phyloP scores from a whole-genome alignment of 1,139 yeast genomes.

The Lizanozyma gosingica region DNA sequence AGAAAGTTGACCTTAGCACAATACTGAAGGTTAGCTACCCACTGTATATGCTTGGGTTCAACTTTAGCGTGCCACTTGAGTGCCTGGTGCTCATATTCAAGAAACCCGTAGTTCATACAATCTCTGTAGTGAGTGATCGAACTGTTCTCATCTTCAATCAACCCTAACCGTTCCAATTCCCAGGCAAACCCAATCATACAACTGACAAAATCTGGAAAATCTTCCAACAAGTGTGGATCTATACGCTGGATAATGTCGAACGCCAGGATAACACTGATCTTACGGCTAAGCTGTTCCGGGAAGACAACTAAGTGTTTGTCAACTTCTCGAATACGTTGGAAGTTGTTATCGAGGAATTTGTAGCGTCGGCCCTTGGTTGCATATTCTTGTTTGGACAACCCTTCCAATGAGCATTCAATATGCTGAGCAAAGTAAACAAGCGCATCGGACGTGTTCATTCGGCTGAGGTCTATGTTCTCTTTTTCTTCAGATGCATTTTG shows the following conservation, averaged over 20 bases:
- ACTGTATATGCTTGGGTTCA: constrained; percentile 23
- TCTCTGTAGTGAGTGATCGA: constrained; percentile 31
- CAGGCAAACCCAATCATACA: constrained; percentile 43
- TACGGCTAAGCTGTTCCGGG: constrained; percentile 23
- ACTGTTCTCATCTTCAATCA: constrained; percentile 43
- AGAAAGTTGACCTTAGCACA: constrained; percentile 45
- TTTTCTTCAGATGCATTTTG: too few relatives aligned
- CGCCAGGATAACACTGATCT: constrained; percentile 31
- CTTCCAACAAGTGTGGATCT: constrained; percentile 25
- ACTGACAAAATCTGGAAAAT: constrained; percentile 37
- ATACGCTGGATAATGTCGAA: constrained; percentile 33
- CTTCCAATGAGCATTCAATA: background rate
- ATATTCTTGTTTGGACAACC: constrained; percentile 18
- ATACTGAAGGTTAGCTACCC: constrained; percentile 36
- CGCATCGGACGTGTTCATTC: background rate
- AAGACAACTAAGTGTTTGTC: constrained; percentile 42
- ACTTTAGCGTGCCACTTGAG: constrained; percentile 18
- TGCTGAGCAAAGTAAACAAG: background rate
- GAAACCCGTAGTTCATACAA: constrained; percentile 21
- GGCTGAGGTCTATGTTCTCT: background rate
- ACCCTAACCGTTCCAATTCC: constrained; percentile 31
- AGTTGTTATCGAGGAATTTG: constrained; percentile 39
- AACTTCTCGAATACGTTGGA: constrained; percentile 42
- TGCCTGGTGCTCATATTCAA: constrained; percentile 19
- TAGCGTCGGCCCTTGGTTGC: constrained; percentile 45